Evolutionary conservation across 2,329 filamentous ascomycete genomes (phyloP).

Genomic region (Penicillium sp.): DNA sequence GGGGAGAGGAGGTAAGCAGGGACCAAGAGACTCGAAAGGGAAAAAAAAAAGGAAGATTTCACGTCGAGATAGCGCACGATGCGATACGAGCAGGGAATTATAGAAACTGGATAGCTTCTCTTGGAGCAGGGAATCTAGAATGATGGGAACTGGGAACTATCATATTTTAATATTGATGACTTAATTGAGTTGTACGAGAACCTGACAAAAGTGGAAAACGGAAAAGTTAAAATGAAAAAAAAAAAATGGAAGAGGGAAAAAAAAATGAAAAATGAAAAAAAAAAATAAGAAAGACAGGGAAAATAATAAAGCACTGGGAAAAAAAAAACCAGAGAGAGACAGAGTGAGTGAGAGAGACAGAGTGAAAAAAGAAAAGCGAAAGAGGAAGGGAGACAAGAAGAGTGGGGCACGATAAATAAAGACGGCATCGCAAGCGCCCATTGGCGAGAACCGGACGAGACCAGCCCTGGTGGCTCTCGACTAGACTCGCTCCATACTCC

Average conservation of each 20-base stretch:
- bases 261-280: constrained; percentile 2
- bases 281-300: too few species aligned
- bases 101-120: constrained; percentile 3
- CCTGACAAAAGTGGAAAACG: constrained; percentile 5
- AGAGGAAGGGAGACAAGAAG: constrained; percentile 9
- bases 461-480: not conserved
- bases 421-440: constrained; percentile 11
- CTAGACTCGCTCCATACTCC: not conserved
- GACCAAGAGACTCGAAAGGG: not conserved
- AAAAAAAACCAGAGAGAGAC: too few species aligned
- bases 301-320: too few species aligned
- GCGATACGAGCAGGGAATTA: constrained; percentile 4
- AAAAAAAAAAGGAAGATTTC: not conserved
- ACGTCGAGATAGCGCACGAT: not conserved
- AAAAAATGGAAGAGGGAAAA: constrained; percentile 2
- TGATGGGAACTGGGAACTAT: constrained; percentile 3
- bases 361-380: not conserved
- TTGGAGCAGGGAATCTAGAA: not conserved
- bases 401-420: constrained; percentile 19
- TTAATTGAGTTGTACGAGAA: constrained; percentile 3
- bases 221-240: not conserved
- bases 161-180: constrained; percentile 4
- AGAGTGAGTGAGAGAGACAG: too few species aligned
- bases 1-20: not conserved
- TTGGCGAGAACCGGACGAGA: not conserved